These are phyloP conservation scores for Cladosporium phlei DNA, from an alignment of 2,329 filamentous ascomycete genomes.

Conservation along the genomic window DNA sequence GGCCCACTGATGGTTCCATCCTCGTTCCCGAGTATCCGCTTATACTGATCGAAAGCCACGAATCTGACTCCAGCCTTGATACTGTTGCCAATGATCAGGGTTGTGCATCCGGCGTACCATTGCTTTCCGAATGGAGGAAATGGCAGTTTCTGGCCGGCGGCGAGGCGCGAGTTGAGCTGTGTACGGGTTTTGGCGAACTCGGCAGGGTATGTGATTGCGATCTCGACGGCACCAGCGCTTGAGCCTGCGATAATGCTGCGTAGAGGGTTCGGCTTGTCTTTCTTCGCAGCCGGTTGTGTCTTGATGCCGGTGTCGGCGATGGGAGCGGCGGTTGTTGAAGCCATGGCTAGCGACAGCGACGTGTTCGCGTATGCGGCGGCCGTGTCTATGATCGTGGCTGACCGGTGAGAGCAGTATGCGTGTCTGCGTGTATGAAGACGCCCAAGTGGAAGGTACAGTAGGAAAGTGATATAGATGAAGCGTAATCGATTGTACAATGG, in stretches of 20 bases:
- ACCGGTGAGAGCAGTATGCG: too few species aligned
- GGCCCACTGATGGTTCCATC: slow-evolving; percentile 87
- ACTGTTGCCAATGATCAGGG: slow-evolving; percentile 92
- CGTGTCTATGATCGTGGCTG: too few species aligned
- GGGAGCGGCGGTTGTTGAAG: slow-evolving; percentile 19
- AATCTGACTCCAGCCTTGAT: slow-evolving; percentile 95
- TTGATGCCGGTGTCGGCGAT: slow-evolving; percentile 22
- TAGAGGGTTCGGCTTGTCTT: slow-evolving; percentile 65
- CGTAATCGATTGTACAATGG: too few species aligned
- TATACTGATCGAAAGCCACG: slow-evolving; percentile 94
- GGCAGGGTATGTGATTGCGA: slow-evolving; percentile 90
- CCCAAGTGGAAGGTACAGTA: neutral
- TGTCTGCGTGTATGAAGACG: neutral
- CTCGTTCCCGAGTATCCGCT: slow-evolving; percentile 71
- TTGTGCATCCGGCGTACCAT: slow-evolving; percentile 98
- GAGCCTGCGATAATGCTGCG: slow-evolving; percentile 89
- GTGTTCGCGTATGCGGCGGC: neutral
- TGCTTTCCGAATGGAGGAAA: slow-evolving; percentile 90
- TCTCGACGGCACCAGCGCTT: slow-evolving; percentile 91
- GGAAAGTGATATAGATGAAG: too few species aligned
- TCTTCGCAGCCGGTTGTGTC: slow-evolving; percentile 19
- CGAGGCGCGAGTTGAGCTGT: slow-evolving; percentile 81
- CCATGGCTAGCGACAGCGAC: slow-evolving; percentile 12
- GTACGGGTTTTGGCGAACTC: slow-evolving; percentile 96
- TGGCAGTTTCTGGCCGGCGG: slow-evolving; percentile 79